phyloP scores from a whole-genome alignment of 1,139 yeast genomes.

The Nakaseomyces kungkrabaensis region DNA sequence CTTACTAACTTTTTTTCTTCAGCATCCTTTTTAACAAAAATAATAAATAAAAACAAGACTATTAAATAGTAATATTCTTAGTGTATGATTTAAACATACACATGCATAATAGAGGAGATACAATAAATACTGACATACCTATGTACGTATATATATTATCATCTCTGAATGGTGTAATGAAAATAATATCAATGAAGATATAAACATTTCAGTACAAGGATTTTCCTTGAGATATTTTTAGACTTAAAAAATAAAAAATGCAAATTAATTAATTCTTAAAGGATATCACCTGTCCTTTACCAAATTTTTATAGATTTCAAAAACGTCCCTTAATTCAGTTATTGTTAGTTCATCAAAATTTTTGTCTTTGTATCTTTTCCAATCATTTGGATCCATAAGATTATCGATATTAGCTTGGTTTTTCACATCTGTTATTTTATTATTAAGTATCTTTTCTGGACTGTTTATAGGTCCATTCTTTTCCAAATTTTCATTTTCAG shows the following conservation, averaged over 20 bases:
- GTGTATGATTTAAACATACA: too few species aligned
- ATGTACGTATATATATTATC: too few species aligned
- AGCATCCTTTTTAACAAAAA: too few species aligned
- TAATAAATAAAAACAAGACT: too few species aligned
- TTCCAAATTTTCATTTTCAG: neutral
- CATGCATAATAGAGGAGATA: too few species aligned
- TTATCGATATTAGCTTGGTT: conserved; percentile 1
- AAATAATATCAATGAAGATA: too few species aligned
- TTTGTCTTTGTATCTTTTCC: conserved; percentile 17
- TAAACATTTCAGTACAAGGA: too few species aligned
- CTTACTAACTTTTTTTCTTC: too few species aligned
- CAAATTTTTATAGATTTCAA: conserved; percentile 25
- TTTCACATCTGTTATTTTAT: neutral
- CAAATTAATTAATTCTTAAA: neutral
- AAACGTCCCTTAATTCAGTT: conserved; percentile 21
- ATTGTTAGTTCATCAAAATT: conserved; percentile 25
- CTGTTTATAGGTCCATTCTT: conserved; percentile 3
- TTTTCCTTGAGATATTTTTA: too few species aligned
- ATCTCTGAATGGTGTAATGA: too few species aligned
- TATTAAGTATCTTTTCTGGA: neutral
- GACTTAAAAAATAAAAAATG: neutral
- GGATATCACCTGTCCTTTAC: conserved; percentile 2
- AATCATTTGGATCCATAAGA: conserved; percentile 7
- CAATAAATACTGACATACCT: too few species aligned
- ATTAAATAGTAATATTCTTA: too few species aligned